Percentiles rank a stretch among this genome's conserved stretches.
Evolutionary conservation across 441 rosid species (phyloP).

Genomic region (Bruguiera hainesii): DNA sequence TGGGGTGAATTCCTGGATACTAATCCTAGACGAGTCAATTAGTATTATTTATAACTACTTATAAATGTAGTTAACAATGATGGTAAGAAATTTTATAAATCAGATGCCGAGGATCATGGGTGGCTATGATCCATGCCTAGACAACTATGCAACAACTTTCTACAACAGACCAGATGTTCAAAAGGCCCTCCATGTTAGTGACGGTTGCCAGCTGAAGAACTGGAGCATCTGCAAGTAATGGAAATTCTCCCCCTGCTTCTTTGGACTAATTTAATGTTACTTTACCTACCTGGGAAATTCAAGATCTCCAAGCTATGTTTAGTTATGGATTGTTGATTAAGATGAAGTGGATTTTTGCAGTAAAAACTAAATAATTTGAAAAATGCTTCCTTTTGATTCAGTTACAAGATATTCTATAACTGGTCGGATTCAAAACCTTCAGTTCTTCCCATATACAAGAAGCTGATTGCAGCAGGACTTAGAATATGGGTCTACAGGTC

Average conservation of each 20-base stretch:
- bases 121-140: constrained; percentile 82
- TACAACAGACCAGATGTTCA: constrained; percentile 80
- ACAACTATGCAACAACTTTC: constrained; percentile 56
- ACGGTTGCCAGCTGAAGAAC: constrained; percentile 49
- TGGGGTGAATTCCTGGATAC: no score
- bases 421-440: constrained; percentile 53
- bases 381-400: constrained; percentile 18
- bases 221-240: constrained; percentile 91
- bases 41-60: not conserved
- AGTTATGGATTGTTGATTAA: no score
- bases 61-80: not conserved
- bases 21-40: no score
- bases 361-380: no score
- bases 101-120: constrained; percentile 77
- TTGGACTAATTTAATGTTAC: not conserved
- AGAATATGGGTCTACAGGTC: constrained; percentile 89
- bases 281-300: no score
- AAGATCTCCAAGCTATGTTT: no score
- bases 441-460: constrained; percentile 70
- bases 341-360: no score
- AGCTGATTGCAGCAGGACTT: constrained; percentile 59
- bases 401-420: constrained; percentile 32
- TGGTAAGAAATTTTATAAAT: not conserved
- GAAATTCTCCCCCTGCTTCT: not conserved
- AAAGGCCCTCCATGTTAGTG: constrained; percentile 73